Evolutionary conservation across 305 asterid genomes (phyloP), one percentile per base, ranked within the genome.

Genomic region (Ajuga reptans): DNA sequence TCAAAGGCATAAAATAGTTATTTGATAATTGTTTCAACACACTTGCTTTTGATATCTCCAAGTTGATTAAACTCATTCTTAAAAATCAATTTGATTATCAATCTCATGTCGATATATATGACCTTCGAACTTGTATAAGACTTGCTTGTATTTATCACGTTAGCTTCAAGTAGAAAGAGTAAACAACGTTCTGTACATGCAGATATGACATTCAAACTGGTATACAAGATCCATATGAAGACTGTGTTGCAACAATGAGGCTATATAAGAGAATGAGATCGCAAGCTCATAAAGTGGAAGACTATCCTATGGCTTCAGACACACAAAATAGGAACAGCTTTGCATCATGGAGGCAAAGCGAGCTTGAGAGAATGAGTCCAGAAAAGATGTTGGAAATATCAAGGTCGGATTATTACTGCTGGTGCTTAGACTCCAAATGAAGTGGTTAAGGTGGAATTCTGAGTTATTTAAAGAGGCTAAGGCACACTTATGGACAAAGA

Each of bases 201-300:
- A 89, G 96, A 67, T 91, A 91, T 50, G 96, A 91, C 75, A 91
- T 87, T 60, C 98, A 91, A 74, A 82, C 66, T 17, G 92, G 92
- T 0, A 76, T 83, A 47, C 98, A 89, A 84, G 95, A 91, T 77
- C 94, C 98, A 0, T 91, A 89, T 18, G 98, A 89, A 74, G 96
- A 91, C 69, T 85, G 92, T 71, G 94, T 87, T 24, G 92, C 95
- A 31, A 75, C 93, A 60, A 79, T 89, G 86, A 82, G 85, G 84
- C 79, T 91, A 43, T 91, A 89, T 72, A 75, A 54, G 83, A 81
- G 90, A 74, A 91, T 91, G 98, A 87, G 85, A 76, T 79, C 88
- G 14, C 95, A 86, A 56, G 55, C 47, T 67, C 98, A 91, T 63
- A 69, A 53, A 27, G 59, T 64, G 53, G 96, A 86, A 72, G 86